These are phyloP conservation scores for Exserohilum rostratum DNA, from an alignment of 2,329 filamentous ascomycete genomes.

Conservation along the genomic window DNA sequence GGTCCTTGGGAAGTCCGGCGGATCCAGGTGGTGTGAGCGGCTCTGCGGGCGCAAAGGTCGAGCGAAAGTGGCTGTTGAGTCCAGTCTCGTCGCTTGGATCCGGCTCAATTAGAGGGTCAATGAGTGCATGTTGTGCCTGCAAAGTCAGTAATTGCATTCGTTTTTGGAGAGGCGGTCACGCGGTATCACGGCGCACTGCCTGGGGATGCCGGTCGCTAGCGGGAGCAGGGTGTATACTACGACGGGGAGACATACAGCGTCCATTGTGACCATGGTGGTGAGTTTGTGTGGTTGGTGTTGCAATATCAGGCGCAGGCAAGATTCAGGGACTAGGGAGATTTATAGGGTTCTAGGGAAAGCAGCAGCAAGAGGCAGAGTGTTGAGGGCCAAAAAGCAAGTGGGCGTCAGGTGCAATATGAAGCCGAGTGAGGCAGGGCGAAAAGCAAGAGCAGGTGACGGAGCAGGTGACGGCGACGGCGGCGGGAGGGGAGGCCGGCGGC, in stretches of 20 bases:
- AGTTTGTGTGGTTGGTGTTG: slow-evolving; percentile 6
- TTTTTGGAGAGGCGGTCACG: too few relatives aligned
- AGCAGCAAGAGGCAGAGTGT: background rate
- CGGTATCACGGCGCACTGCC: too few relatives aligned
- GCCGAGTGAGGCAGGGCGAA: background rate
- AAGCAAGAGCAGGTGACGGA: slow-evolving; percentile 19
- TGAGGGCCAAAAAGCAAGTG: background rate
- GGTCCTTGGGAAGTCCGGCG: slow-evolving; percentile 34
- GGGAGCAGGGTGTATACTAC: background rate
- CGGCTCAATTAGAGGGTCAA: slow-evolving; percentile 71
- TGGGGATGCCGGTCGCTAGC: too few relatives aligned
- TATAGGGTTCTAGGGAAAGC: background rate
- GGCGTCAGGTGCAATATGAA: slow-evolving; percentile 4
- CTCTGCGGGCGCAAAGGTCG: slow-evolving; percentile 50
- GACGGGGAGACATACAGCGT: slow-evolving; percentile 13
- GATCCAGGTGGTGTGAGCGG: slow-evolving; percentile 41
- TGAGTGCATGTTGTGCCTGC: slow-evolving; percentile 69
- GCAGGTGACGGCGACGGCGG: too few relatives aligned
- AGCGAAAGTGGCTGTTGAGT: slow-evolving; percentile 63
- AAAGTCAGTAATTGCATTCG: slow-evolving; percentile 12
- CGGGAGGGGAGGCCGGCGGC: slow-evolving; percentile 26
- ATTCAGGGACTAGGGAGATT: background rate
- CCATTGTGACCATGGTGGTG: slow-evolving; percentile 11
- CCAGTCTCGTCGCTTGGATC: slow-evolving; percentile 72
- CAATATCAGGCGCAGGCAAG: background rate